Percentiles rank a stretch among this genome's conserved stretches.
Conservation (phyloP, 176 grass and related monocot species). For the Pontederia crassipes region DNA sequence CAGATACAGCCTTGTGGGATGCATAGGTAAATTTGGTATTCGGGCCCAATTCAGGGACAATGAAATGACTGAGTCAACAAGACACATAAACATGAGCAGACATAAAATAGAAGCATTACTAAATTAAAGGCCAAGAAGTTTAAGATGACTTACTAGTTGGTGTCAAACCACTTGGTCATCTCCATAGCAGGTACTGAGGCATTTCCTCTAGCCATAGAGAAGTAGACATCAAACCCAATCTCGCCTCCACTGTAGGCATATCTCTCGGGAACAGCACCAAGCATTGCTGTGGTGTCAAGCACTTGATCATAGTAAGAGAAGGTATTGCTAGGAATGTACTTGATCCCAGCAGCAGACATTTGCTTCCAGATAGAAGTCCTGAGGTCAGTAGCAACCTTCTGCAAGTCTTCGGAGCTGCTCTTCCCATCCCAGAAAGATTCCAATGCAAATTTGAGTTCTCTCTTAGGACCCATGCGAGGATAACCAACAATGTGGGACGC, state of each 20-base stretch:
- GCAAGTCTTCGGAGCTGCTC: slow-evolving; percentile 66
- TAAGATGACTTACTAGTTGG: slow-evolving; percentile 70
- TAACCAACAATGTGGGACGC: slow-evolving; percentile 97
- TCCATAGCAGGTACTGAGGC: slow-evolving; percentile 94
- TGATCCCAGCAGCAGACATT: slow-evolving; percentile 80
- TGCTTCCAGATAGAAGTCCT: slow-evolving; percentile 92
- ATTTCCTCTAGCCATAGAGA: slow-evolving; percentile 96
- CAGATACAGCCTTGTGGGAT: neutral
- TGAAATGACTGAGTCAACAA: neutral
- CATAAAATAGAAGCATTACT: neutral
- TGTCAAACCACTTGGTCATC: slow-evolving; percentile 99
- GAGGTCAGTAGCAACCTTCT: slow-evolving; percentile 71
- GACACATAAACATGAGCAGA: neutral
- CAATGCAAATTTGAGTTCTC: slow-evolving; percentile 89
- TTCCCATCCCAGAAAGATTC: slow-evolving; percentile 97
- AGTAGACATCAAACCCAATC: slow-evolving; percentile 68
- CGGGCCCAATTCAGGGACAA: neutral
- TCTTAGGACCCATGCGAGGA: slow-evolving; percentile 96
- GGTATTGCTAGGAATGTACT: slow-evolving; percentile 93
- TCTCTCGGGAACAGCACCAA: slow-evolving; percentile 70
- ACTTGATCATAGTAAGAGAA: slow-evolving; percentile 93
- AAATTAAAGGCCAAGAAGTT: neutral
- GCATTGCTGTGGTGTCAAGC: slow-evolving; percentile 79
- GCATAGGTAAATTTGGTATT: neutral
- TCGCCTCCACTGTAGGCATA: slow-evolving; percentile 74